phyloP scores from a whole-genome alignment of 192 early-diverging fungal genomes.

The Coemansia sp. region DNA sequence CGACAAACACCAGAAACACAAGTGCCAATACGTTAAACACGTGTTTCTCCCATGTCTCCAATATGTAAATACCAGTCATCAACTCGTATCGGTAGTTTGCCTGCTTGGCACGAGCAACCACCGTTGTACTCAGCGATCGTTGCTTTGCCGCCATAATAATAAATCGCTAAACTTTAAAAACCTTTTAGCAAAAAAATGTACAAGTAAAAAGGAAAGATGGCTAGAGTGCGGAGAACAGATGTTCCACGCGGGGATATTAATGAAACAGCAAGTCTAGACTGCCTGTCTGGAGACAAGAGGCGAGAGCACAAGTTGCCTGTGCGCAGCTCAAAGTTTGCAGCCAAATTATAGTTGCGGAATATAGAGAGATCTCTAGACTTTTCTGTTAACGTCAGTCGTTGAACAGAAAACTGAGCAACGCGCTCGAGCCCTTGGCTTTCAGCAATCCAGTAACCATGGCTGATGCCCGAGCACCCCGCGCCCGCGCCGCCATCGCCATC shows the following conservation, averaged over 20 bases:
- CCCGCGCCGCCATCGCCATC: not conserved
- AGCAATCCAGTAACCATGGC: constrained; percentile 20
- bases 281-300: too few relatives aligned
- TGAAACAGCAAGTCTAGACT: too few relatives aligned
- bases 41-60: constrained; percentile 90
- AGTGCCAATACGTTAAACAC: constrained; percentile 56
- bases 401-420: constrained; percentile 33
- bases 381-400: not conserved
- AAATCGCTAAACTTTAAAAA: not conserved
- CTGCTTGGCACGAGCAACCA: constrained; percentile 44
- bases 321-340: too few relatives aligned
- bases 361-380: too few relatives aligned
- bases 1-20: constrained; percentile 18
- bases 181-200: not conserved
- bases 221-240: not conserved
- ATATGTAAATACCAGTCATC: constrained; percentile 82
- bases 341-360: too few relatives aligned
- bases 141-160: not conserved
- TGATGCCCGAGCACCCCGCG: constrained; percentile 7
- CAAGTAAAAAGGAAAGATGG: not conserved
- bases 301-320: too few relatives aligned
- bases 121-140: not conserved
- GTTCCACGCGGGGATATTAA: too few relatives aligned
- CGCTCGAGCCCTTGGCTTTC: constrained; percentile 24
- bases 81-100: constrained; percentile 82